Base-by-base conservation (phyloP, 805 yeast species). In the Blastobotrys terrestris region DNA sequence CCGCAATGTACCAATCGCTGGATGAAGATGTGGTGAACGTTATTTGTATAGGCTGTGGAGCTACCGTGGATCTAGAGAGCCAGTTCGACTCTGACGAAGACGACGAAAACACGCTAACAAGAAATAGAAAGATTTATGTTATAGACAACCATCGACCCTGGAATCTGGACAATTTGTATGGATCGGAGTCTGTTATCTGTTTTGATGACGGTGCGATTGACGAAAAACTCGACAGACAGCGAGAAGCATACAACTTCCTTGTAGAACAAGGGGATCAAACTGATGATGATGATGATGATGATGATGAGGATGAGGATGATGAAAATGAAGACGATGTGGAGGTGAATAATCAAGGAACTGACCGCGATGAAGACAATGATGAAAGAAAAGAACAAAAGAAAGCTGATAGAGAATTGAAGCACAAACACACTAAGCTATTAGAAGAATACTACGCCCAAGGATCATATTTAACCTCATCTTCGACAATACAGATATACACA, bases 91-190 rank as follows among this genome's bases (percentile, higher is more conserved):
- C 58, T 13, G 64, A 41, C 50, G 56, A 41, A 11, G 66, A 63
- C 22, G 65, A 56, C 5, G 63, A 56, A 44, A 67, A 58, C 5
- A 67, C 60, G 20, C 46, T 61, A n/a, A 64, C 61, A 39, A 26
- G 35, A 11, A 20, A 20, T 47, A 76, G 94, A 57, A 80, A 76
- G 53, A 78, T 92, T 1, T 95, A 88, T 62, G 79, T 95, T 8
- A 76, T 94, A 52, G 99, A 94, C 68, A 90, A 96, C 2, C 94
- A 87, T 58, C 73, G 98, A 58, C 99, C 99, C 2, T 94, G 99
- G 98, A 91, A 91, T 68, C 72, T 94, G 58, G 96, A 91, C 66
- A 94, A 94, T 64, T 63, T 94, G 46, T 91, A 87, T 74, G 97
- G 96, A 1, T 83, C 92, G 4, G 80, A 81, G 7, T 76, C 81